These are phyloP conservation scores for Curvularia hawaiiensis DNA, from an alignment of 2,329 filamentous ascomycete species.

Conservation along the genomic window DNA sequence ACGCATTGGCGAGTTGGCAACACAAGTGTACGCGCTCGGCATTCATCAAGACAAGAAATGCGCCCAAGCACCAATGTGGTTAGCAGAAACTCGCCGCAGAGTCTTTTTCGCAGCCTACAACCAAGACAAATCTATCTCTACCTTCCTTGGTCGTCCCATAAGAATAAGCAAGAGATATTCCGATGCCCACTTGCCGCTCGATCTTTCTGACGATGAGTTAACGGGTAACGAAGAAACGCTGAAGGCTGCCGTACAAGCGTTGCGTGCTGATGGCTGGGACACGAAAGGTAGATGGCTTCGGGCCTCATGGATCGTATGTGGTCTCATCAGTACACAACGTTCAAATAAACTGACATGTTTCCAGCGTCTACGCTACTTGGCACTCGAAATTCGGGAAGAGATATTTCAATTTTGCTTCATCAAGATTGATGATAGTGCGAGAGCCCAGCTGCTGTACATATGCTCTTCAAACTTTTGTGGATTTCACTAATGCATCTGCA, in stretches of 20 bases:
- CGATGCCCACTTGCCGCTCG: constrained; percentile 38
- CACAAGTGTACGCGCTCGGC: constrained; percentile 40
- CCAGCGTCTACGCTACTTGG: constrained; percentile 32
- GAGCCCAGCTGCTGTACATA: constrained; percentile 31
- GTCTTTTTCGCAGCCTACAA: constrained; percentile 39
- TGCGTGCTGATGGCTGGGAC: constrained; percentile 50
- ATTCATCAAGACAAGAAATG: constrained; percentile 39
- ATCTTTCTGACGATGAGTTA: constrained; percentile 38
- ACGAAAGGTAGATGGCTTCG: constrained; percentile 31
- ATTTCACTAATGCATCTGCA: constrained; percentile 4
- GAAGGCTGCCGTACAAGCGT: constrained; percentile 20
- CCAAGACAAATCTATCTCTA: constrained; percentile 42
- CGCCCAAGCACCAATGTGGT: constrained; percentile 33
- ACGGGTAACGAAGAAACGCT: constrained; percentile 26
- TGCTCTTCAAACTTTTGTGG: no score
- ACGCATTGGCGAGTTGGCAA: constrained; percentile 38
- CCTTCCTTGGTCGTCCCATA: constrained; percentile 42
- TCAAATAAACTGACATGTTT: background rate
- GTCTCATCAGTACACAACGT: background rate
- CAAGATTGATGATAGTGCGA: constrained; percentile 28
- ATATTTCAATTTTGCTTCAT: constrained; percentile 38
- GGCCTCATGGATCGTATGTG: constrained; percentile 35
- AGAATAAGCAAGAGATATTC: constrained; percentile 39
- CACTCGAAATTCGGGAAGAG: constrained; percentile 37
- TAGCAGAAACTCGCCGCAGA: constrained; percentile 36